phyloP scores from a whole-genome alignment of 495 filamentous ascomycete species.

The Daldinia concentrica region DNA sequence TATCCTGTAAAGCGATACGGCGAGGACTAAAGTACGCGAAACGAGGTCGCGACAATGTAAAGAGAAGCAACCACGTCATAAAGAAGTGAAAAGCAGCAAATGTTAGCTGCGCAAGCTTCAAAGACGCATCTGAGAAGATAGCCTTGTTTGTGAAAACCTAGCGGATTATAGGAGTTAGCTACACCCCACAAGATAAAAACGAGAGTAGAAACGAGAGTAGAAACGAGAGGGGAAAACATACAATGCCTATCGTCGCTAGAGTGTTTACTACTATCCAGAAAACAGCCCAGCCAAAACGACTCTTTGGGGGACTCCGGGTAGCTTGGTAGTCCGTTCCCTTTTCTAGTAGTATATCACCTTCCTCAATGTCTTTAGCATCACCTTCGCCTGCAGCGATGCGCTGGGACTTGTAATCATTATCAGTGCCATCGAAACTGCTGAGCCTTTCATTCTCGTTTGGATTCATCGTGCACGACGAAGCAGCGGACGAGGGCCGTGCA shows the following conservation, averaged over 20 bases:
- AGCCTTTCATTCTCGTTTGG: conserved; percentile 38
- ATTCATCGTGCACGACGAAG: conserved; percentile 50
- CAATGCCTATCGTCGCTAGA: conserved; percentile 69
- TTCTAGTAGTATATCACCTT: conserved; percentile 48
- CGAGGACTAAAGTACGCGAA: conserved; percentile 70
- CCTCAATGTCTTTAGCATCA: conserved; percentile 47
- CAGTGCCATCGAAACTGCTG: conserved; percentile 32
- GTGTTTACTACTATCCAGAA: conserved; percentile 69
- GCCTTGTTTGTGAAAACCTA: conserved; percentile 82
- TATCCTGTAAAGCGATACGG: conserved; percentile 61
- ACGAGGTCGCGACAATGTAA: conserved; percentile 67
- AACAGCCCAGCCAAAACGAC: conserved; percentile 48
- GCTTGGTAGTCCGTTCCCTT: conserved; percentile 39
- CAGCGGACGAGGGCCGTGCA: conserved; percentile 46
- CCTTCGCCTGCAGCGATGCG: conserved; percentile 41
- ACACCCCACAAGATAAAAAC: conserved; percentile 5
- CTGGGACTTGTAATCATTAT: conserved; percentile 41
- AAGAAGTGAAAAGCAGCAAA: conserved; percentile 80
- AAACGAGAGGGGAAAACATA: conserved; percentile 51
- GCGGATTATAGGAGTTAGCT: conserved; percentile 24
- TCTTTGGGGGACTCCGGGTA: conserved; percentile 28
- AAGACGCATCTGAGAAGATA: conserved; percentile 72
- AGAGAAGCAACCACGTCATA: conserved; percentile 72
- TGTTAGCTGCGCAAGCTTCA: conserved; percentile 72
- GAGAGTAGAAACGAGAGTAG: no score